A percentile compares a stretch with the other conserved stretches of the same genome.
Conservation (phyloP, 2,329 filamentous ascomycete species). For the Diaporthe caulivora region DNA sequence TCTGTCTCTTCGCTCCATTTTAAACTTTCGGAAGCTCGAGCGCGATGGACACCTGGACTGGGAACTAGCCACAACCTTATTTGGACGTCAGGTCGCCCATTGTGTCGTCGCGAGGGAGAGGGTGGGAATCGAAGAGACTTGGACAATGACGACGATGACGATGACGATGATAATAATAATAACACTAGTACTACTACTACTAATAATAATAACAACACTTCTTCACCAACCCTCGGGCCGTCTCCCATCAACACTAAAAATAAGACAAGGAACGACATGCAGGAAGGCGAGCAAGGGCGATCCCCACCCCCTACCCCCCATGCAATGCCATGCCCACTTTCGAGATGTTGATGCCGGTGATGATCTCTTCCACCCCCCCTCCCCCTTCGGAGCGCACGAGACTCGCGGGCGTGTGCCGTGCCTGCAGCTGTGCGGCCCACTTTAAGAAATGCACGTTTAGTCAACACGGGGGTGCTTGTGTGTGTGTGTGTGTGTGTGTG, state of each 20-base stretch:
- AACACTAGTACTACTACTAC: too few relatives aligned
- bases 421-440: conserved; percentile 21
- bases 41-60: conserved; percentile 35
- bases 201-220: background rate
- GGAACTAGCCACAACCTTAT: conserved; percentile 38
- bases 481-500: too few relatives aligned
- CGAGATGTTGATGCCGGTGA: conserved; percentile 26
- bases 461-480: background rate
- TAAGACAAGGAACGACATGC: conserved; percentile 9
- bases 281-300: background rate
- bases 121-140: background rate
- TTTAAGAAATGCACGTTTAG: conserved; percentile 18
- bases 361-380: background rate
- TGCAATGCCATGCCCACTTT: background rate
- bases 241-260: background rate
- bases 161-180: too few relatives aligned
- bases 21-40: conserved; percentile 36
- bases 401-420: conserved; percentile 25
- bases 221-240: background rate
- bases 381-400: conserved; percentile 14
- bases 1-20: conserved; percentile 26
- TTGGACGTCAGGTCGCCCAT: conserved; percentile 35
- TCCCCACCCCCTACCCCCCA: background rate
- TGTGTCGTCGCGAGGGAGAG: background rate
- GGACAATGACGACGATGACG: background rate